Evolutionary conservation across 768 basidiomycete genomes (phyloP), one percentile per base, ranked within the genome.

Genomic region (Leccinum imitatum): DNA sequence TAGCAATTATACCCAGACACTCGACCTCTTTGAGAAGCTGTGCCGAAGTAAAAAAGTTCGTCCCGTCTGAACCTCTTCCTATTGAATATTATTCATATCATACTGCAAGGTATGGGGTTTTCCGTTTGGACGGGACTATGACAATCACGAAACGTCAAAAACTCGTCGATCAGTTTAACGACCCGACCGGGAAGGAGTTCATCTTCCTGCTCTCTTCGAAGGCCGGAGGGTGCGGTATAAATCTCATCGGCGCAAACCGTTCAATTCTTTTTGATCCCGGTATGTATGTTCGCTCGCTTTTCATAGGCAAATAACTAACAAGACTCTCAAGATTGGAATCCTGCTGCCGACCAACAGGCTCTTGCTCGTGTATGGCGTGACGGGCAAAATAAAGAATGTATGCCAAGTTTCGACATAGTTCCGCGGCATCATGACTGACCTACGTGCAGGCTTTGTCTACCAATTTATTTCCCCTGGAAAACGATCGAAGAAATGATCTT

Each of bases 331-430:
- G 95, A 98, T 70, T 98, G 95, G 95, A 98, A 98, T 68, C 95
- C 95, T 25, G 96, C 96, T 10, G 93, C 95, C 27, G 96, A 99
- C 74, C 97, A 98, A 71, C 96, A 98, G 73, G 96, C 96, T 8
- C 81, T 99, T 6, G 96, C 96, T 48, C 93, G 96, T 72, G 96
- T 99, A 8, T 99, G 96, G 96, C 91, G 97, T 77, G 96, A 99
- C 69, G 96, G 96, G 0, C 96, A 98, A 74, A 99, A 97, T 85
- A 98, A 98, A 84, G 95, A 97, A 76, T 99, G 96, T 95, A 69
- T 56, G 90, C 71, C 21, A 15, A 30, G 13, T 4, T 10, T 55
- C 13, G 27, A 30, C 19, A n/a, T 21, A 6, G 13, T 41, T 46
- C 4, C 5, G 48, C 7, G 11, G 53, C 51, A 9, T 17, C 11